Evolutionary conservation across 768 basidiomycete species (phyloP).

Genomic region (Podaxis sp.): DNA sequence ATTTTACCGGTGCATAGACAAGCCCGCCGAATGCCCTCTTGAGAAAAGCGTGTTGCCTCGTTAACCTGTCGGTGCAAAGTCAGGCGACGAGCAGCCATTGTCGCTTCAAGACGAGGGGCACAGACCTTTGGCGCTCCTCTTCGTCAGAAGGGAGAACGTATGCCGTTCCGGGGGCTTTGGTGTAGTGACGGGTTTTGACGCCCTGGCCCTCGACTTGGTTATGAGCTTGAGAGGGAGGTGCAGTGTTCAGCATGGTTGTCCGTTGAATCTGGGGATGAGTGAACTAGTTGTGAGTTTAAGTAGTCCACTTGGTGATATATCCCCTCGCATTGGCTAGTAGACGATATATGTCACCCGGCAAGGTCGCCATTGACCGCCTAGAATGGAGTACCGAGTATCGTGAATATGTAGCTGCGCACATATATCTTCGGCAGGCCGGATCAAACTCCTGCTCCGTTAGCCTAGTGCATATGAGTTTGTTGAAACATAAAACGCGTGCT

Average conservation of each 20-base stretch:
- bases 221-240: neutral
- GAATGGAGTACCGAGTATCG: too few relatives aligned
- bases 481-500: too few relatives aligned
- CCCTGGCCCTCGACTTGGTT: neutral
- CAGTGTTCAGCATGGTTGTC: neutral
- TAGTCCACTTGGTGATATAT: neutral
- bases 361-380: too few relatives aligned
- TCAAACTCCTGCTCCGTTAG: too few relatives aligned
- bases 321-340: too few relatives aligned
- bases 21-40: neutral
- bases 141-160: constrained; percentile 28
- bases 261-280: neutral
- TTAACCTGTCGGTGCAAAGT: neutral
- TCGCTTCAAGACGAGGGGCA: neutral
- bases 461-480: too few relatives aligned
- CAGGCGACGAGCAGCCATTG: neutral
- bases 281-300: neutral
- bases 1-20: neutral
- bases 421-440: too few relatives aligned
- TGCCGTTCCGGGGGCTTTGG: neutral
- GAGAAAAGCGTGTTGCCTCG: neutral
- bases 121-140: neutral
- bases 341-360: too few relatives aligned
- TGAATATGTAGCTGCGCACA: too few relatives aligned
- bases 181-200: neutral